Base-by-base conservation (phyloP, 371 early-diverging fungal genomes). In the Saksenaea oblongispora region DNA sequence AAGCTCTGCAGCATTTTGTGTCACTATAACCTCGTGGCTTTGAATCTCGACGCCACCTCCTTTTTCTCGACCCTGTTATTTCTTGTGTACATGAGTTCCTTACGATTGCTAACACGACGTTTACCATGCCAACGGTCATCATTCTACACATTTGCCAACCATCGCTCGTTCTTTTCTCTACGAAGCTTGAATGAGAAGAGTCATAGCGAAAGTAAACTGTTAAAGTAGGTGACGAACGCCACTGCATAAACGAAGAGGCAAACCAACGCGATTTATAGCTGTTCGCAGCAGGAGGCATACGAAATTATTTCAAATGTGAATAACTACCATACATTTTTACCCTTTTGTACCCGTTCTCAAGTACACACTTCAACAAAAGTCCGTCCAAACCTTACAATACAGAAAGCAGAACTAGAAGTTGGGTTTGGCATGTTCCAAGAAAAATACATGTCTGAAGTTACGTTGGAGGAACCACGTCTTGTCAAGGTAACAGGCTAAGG, bases 401-500 rank as follows among this genome's bases (percentile, higher is more conserved):
- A 89, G 80, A 70, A 83, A 10, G 95, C 92, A 5, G 91, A 91
- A 59, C 73, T 94, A 8, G 87, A 84, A 0, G 86, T 94, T 7
- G 93, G 93, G 0, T 94, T 92, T 75, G 78, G 85, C 18, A 73
- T 85, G 3, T 82, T 91, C 42, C 79, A 83, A 61, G 95, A 94
- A 59, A 79, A 76, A n/a, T 94, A 94, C 63, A 85, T 85, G 55
- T 90, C 91, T 13, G 79, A 76, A 31, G 94, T 94, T 11, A 88
- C 87, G 7, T 90, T 89, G 62, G 71, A 84, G 15, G 79, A 79
- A 18, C 86, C 87, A 1, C 56, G 59, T 47, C 62, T 75, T 18
- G 91, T 89, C 17, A 65, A 78, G 73, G 87, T 83, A 75, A 65
- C 10, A 26, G 24, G 18, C 28, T 47, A 59, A 3, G 36, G 26